Evolutionary conservation across 352 stramenopile genomes (phyloP), one percentile per base, ranked within the genome.

Genomic region (Albugo laibachii): DNA sequence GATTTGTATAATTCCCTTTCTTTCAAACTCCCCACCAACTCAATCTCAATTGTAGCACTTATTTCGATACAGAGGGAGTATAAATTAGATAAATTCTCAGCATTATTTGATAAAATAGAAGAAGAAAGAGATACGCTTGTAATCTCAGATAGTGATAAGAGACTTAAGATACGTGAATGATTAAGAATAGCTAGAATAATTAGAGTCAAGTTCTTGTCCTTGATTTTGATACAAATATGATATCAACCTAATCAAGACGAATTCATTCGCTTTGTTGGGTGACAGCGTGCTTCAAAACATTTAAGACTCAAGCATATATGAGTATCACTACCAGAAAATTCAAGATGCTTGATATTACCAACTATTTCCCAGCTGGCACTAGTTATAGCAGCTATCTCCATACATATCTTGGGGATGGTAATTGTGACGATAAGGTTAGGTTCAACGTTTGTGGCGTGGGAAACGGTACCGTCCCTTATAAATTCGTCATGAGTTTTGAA

Each of bases 161-260:
- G n/a, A n/a, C n/a, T n/a, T n/a, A n/a, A n/a, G n/a, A n/a, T n/a
- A n/a, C n/a, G n/a, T n/a, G n/a, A n/a, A n/a, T n/a, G n/a, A 50
- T 55, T 11, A 55, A 55, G 31, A 16, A 46, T 13, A 20, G 55
- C 20, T 43, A 63, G 27, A 46, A 61, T 38, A 58, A 57, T 34
- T 50, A 52, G 16, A 45, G 55, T 42, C 46, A 53, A 27, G 56
- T 57, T n/a, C 43, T 49, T 13, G 18, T 50, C 10, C 47, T 56
- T 36, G 31, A 36, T 38, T 40, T 49, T n/a, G 36, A 41, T 14
- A 16, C 36, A 41, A 41, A 18, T 65, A 65, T 16, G 58, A 63
- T 52, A 49, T 66, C 5, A 61, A 65, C 37, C 19, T 59, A 11
- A 62, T 65, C n/a, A 63, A 66, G 40, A 61, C 55, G 0, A 48